phyloP scores from a whole-genome alignment of 2,329 filamentous ascomycete genomes.

The Juglanconis sp. region DNA sequence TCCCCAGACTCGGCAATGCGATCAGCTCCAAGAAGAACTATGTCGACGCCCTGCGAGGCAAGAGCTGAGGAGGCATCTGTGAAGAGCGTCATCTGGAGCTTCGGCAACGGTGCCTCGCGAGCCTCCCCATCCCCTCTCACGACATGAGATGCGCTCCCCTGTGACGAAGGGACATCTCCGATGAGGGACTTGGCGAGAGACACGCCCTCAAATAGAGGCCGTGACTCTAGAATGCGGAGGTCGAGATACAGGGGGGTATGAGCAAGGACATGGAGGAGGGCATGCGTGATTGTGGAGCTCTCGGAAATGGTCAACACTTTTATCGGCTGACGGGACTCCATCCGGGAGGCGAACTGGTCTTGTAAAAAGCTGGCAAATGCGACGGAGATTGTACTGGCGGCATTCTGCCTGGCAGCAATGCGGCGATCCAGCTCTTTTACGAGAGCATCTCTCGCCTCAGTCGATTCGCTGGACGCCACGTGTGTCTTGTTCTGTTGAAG shows the following conservation, averaged over 20 bases:
- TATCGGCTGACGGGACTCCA: conserved; percentile 28
- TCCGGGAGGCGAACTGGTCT: conserved; percentile 28
- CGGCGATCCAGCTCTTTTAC: conserved; percentile 18
- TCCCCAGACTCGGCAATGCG: conserved; percentile 54
- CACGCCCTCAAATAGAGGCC: conserved; percentile 64
- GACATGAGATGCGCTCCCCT: background rate
- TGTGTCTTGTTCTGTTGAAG: conserved; percentile 24
- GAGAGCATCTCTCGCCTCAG: conserved; percentile 15
- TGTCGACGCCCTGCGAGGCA: conserved; percentile 48
- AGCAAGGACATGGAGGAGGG: conserved; percentile 41
- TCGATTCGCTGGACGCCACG: background rate
- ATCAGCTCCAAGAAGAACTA: conserved; percentile 64
- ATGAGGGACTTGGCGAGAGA: conserved; percentile 47
- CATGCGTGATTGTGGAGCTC: conserved; percentile 57
- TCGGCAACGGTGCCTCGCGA: background rate
- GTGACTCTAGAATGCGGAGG: conserved; percentile 62
- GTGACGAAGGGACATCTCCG: conserved; percentile 23
- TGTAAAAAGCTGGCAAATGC: conserved; percentile 35
- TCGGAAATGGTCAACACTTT: conserved; percentile 59
- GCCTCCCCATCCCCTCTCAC: background rate
- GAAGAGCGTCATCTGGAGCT: conserved; percentile 46
- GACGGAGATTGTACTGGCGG: conserved; percentile 23
- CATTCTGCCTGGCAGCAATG: conserved; percentile 22
- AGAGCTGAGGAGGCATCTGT: conserved; percentile 59
- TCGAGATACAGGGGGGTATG: conserved; percentile 40